Evolutionary conservation across 352 stramenopile species (phyloP).

Genomic region (Phytophthora vignae): DNA sequence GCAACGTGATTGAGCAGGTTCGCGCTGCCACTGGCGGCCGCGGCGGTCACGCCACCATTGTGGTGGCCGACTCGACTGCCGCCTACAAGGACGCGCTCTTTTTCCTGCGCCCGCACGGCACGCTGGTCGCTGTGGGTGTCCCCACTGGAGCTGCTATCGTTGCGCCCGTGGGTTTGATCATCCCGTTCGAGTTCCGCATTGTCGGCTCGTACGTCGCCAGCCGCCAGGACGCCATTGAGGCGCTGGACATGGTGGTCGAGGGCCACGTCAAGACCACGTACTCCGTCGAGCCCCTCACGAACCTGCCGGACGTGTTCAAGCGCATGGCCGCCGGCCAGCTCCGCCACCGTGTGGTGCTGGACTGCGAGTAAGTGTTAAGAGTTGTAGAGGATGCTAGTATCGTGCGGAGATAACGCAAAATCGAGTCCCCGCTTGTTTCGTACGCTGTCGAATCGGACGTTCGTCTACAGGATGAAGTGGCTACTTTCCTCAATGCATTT

Average conservation of each 20-base stretch:
- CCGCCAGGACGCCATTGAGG: conserved; percentile 65
- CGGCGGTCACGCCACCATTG: background rate
- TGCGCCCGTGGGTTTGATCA: conserved; percentile 40
- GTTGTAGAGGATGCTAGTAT: background rate
- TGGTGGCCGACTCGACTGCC: conserved; percentile 1
- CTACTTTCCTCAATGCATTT: no score
- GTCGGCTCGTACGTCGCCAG: conserved; percentile 64
- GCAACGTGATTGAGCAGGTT: conserved; percentile 49
- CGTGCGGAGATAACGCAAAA: background rate
- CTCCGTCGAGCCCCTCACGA: conserved; percentile 40
- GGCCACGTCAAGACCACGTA: conserved; percentile 52
- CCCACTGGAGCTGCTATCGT: conserved; percentile 60
- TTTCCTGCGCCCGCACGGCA: conserved; percentile 10
- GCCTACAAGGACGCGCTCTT: conserved; percentile 2
- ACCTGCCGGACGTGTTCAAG: conserved; percentile 50
- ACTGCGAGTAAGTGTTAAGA: conserved; percentile 46
- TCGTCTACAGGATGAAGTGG: background rate
- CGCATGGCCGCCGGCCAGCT: conserved; percentile 46
- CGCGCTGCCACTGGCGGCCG: background rate
- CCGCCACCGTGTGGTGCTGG: conserved; percentile 46
- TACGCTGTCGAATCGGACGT: background rate
- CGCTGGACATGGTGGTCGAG: conserved; percentile 54
- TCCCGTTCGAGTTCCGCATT: conserved; percentile 56
- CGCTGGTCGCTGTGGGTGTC: conserved; percentile 74
- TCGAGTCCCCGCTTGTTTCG: background rate